Evolutionary conservation across 805 yeast species (phyloP), one percentile per base, ranked within the genome.

Genomic region (Wickerhamiella shivajii): DNA sequence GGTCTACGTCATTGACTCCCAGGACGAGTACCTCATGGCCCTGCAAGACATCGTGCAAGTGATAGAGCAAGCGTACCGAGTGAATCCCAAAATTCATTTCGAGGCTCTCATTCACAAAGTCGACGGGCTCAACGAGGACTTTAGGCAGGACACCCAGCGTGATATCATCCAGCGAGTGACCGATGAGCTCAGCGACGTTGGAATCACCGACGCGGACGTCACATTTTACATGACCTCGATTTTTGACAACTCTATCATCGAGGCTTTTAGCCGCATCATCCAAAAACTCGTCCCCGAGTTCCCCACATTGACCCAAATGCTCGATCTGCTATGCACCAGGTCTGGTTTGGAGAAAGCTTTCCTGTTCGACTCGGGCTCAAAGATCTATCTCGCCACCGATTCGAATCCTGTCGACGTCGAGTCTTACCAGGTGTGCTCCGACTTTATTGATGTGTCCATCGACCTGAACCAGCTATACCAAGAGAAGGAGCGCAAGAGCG

Each of bases 111-210:
- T 90, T 29, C 98, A 90, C 57, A 90, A 90, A 53, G 87, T 90
- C 34, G 98, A 90, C 51, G 97, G 97, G 0, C 64, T 87, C 26
- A 72, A 83, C 36, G 98, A 90, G 49, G 98, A 90, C 54, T 90
- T 80, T 53, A 66, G 94, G 39, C 66, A 83, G 33, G 98, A 90
- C 53, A 90, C 95, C 8, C 95, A 85, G 52, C 67, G 97, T 50
- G 97, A 90, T 51, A 90, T 90, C 36, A 84, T 83, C 81, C 95
- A 85, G 53, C 64, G 97, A 44, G 83, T 87, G 1, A 92, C 92
- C 8, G 97, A 90, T 55, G 96, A 85, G 51, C 63, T 90, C 24
- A 61, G 78, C 38, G 97, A 85, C 50, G 67, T 78, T 43, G 96
- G 95, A 0, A 61, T 85, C 21, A 93, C 84, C 48, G 92, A 90